Conservation (phyloP, 257 asterid genomes). For the Petunia axillaris region DNA sequence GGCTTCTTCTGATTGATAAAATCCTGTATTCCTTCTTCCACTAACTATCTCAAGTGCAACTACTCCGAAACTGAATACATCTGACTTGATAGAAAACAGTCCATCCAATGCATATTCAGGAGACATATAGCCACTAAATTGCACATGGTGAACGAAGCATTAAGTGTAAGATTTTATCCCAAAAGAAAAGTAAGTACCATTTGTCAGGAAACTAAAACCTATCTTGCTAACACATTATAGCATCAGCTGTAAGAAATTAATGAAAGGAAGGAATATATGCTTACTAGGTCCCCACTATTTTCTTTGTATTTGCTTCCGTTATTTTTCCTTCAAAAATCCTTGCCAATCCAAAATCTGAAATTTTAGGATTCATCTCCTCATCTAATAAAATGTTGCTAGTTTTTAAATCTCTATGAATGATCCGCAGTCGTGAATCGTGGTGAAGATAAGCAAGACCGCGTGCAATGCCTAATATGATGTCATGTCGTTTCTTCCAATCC, state of each 20-base stretch:
- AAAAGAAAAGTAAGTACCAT: neutral
- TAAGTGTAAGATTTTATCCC: neutral
- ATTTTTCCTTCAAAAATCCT: conserved; percentile 21
- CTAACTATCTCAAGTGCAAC: conserved; percentile 33
- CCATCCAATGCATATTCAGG: conserved; percentile 38
- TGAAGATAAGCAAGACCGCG: conserved; percentile 15
- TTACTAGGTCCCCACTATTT: conserved; percentile 30
- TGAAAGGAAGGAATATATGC: neutral
- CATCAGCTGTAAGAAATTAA: neutral
- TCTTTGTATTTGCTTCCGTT: conserved; percentile 14
- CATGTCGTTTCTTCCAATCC: conserved; percentile 2
- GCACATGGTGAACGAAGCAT: neutral
- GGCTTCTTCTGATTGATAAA: conserved; percentile 28
- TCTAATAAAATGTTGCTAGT: conserved; percentile 21
- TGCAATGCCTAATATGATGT: conserved; percentile 25
- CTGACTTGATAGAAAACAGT: conserved; percentile 30
- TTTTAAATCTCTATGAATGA: conserved; percentile 23
- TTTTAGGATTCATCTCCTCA: conserved; percentile 14
- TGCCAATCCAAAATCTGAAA: conserved; percentile 28
- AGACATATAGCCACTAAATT: conserved; percentile 33
- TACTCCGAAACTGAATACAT: conserved; percentile 38
- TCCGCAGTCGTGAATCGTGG: conserved; percentile 18
- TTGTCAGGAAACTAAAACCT: neutral
- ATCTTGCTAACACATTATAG: neutral
- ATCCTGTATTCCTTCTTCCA: conserved; percentile 32